phyloP scores from a whole-genome alignment of 768 basidiomycete species.

The Gloeostereum incarnatum region DNA sequence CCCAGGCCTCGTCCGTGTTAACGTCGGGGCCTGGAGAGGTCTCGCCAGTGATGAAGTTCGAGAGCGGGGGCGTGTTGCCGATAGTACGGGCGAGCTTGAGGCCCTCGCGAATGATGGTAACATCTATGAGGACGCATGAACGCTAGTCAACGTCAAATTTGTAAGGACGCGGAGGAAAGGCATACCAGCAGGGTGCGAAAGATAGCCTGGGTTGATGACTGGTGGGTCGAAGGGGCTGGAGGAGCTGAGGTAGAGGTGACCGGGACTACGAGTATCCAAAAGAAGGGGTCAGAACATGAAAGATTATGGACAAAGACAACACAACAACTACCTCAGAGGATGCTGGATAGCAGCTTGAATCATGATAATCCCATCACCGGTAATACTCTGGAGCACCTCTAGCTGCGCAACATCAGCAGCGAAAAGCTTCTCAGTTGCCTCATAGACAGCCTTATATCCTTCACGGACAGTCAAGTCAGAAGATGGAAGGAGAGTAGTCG shows the following conservation, averaged over 20 bases:
- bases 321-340: constrained; percentile 25
- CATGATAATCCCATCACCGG: constrained; percentile 19
- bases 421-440: not conserved
- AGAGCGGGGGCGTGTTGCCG: constrained; percentile 33
- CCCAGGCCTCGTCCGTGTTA: constrained; percentile 43
- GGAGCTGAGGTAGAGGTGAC: constrained; percentile 38
- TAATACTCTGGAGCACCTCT: constrained; percentile 14
- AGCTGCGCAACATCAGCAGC: not conserved
- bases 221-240: constrained; percentile 38
- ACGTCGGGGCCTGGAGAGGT: constrained; percentile 39
- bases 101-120: constrained; percentile 30
- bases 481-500: not conserved
- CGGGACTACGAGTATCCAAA: constrained; percentile 24
- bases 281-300: not conserved
- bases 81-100: constrained; percentile 38
- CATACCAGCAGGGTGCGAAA: constrained; percentile 29
- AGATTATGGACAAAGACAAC: not conserved
- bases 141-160: not conserved
- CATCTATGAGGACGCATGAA: constrained; percentile 13
- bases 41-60: constrained; percentile 14
- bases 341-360: constrained; percentile 42
- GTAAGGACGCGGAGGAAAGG: not conserved
- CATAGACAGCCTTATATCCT: constrained; percentile 11
- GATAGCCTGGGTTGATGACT: constrained; percentile 43
- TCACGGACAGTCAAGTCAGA: constrained; percentile 19